Conservation (phyloP, 2,329 filamentous ascomycete species). For the Tolypocladium pustulatum region DNA sequence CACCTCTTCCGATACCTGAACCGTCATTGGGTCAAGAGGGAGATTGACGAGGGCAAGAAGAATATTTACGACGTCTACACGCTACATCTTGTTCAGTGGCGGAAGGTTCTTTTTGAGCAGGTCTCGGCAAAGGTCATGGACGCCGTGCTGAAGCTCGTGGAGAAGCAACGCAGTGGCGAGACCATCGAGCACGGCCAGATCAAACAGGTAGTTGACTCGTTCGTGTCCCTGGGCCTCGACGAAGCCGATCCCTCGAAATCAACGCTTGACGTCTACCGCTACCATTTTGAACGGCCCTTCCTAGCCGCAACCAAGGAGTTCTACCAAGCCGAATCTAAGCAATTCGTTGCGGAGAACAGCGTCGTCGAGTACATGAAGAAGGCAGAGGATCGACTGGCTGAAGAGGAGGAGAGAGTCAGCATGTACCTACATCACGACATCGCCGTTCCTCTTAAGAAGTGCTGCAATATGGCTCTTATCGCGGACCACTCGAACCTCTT, state of each 20-base stretch:
- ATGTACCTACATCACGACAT: slow-evolving; percentile 92
- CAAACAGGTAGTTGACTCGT: slow-evolving; percentile 93
- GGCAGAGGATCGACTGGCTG: slow-evolving; percentile 76
- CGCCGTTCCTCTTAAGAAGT: slow-evolving; percentile 69
- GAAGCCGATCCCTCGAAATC: slow-evolving; percentile 89
- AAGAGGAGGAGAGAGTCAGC: slow-evolving; percentile 88
- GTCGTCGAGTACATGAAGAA: slow-evolving; percentile 99
- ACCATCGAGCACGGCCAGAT: slow-evolving; percentile 96
- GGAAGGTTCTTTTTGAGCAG: slow-evolving; percentile 74
- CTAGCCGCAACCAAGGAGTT: slow-evolving; percentile 73
- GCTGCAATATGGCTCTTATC: slow-evolving; percentile 83
- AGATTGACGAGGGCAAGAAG: slow-evolving; percentile 98
- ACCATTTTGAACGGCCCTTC: slow-evolving; percentile 88
- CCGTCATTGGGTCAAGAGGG: slow-evolving; percentile 95
- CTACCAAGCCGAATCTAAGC: slow-evolving; percentile 85
- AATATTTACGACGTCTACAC: slow-evolving; percentile 98
- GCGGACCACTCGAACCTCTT: slow-evolving; percentile 77
- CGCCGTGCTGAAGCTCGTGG: slow-evolving; percentile 85
- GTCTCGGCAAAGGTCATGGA: slow-evolving; percentile 88
- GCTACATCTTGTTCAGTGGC: slow-evolving; percentile 91
- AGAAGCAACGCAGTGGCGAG: slow-evolving; percentile 94
- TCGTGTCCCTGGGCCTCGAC: slow-evolving; percentile 88
- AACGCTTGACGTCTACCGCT: slow-evolving; percentile 88
- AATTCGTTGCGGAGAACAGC: slow-evolving; percentile 92
- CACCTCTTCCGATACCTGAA: slow-evolving; percentile 95